Conservation (phyloP, 805 yeast genomes). For the Blastobotrys terrestris region DNA sequence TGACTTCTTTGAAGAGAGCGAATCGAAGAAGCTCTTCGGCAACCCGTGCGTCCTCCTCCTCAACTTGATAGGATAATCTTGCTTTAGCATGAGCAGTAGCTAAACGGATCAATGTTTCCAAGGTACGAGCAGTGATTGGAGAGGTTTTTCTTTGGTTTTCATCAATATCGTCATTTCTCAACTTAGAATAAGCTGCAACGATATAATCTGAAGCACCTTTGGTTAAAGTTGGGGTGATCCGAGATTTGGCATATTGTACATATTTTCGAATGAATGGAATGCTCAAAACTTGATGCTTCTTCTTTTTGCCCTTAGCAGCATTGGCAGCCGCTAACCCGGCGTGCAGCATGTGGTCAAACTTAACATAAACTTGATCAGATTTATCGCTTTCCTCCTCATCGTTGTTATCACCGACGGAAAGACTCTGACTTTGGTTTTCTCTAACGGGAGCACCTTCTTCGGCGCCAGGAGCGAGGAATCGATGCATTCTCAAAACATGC, state of each 20-base stretch:
- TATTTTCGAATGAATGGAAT: constrained; percentile 87
- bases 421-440: constrained; percentile 60
- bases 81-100: constrained; percentile 96
- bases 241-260: constrained; percentile 86
- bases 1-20: constrained; percentile 76
- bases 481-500: constrained; percentile 90
- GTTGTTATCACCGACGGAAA: constrained; percentile 74
- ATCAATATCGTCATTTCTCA: constrained; percentile 64
- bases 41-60: constrained; percentile 69
- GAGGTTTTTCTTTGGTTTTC: constrained; percentile 45
- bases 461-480: constrained; percentile 80
- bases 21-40: constrained; percentile 82
- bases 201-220: constrained; percentile 73
- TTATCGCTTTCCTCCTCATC: constrained; percentile 43
- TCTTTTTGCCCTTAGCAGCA: constrained; percentile 31
- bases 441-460: constrained; percentile 91
- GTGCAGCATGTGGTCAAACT: constrained; percentile 74
- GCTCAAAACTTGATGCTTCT: constrained; percentile 48
- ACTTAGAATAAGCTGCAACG: constrained; percentile 68
- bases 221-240: constrained; percentile 75
- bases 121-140: constrained; percentile 96
- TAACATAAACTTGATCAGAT: constrained; percentile 60
- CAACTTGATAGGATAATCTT: constrained; percentile 72
- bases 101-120: constrained; percentile 90
- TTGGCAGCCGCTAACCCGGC: constrained; percentile 55